Conservation (phyloP, 2,329 filamentous ascomycete species). For the Cylindrodendrum hubeiense region DNA sequence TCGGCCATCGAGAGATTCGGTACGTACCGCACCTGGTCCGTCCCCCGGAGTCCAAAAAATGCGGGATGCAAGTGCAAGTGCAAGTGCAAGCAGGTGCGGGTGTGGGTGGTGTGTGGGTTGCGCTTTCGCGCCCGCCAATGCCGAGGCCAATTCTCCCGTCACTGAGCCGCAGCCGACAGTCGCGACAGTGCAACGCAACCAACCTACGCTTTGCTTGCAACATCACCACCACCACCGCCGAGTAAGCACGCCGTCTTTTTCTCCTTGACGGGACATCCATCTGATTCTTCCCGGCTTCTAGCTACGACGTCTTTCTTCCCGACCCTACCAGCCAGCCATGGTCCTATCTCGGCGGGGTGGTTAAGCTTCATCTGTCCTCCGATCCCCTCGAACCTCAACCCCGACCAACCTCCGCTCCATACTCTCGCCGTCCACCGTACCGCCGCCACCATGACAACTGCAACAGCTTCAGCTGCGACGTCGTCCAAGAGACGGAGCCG, state of each 20-base stretch:
- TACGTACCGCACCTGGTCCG: conserved; percentile 13
- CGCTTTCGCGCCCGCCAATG: conserved; percentile 19
- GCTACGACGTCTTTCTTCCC: neutral
- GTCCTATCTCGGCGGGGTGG: conserved; percentile 27
- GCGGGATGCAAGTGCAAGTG: conserved; percentile 19
- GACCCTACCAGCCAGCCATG: conserved; percentile 10
- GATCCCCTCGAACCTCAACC: conserved; percentile 15
- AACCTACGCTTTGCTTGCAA: conserved; percentile 7
- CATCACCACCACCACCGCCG: neutral
- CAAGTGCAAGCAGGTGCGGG: conserved; percentile 8
- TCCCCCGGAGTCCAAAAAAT: conserved; percentile 15
- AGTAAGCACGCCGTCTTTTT: neutral
- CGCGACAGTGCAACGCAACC: conserved; percentile 18
- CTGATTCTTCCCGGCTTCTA: neutral
- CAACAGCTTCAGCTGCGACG: conserved; percentile 41
- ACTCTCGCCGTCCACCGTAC: conserved; percentile 3
- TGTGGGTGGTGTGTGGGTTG: neutral
- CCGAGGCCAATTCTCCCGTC: conserved; percentile 30
- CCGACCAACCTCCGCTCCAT: conserved; percentile 19
- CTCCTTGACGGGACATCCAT: neutral
- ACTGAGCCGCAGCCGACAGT: conserved; percentile 29
- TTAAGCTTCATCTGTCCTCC: conserved; percentile 28
- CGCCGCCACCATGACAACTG: conserved; percentile 45
- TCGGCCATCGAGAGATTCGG: conserved; percentile 6
- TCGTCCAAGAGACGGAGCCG: conserved; percentile 58